These are phyloP conservation scores for Lipomyces japonicus DNA, from an alignment of 805 yeast species.

Conservation along the genomic window DNA sequence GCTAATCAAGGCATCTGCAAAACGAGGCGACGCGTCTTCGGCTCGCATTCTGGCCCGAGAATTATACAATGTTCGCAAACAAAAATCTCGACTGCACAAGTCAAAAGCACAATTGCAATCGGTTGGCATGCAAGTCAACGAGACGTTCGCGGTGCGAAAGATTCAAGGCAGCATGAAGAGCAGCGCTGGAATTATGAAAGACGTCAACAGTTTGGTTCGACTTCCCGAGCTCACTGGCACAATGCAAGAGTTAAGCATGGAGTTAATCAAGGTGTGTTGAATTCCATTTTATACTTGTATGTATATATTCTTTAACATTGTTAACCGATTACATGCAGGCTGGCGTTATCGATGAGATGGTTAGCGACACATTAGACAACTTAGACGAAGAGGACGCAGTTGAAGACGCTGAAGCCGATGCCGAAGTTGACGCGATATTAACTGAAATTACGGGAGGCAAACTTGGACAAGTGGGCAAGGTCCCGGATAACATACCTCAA, in stretches of 20 bases:
- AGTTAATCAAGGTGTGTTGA: conserved; percentile 57
- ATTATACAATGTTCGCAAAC: conserved; percentile 66
- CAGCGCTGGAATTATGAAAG: conserved; percentile 80
- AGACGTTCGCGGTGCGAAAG: conserved; percentile 81
- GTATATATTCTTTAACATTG: not conserved
- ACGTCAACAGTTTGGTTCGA: conserved; percentile 72
- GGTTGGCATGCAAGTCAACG: conserved; percentile 83
- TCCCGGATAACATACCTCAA: conserved; percentile 35
- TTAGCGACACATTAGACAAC: conserved; percentile 78
- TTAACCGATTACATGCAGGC: conserved; percentile 31
- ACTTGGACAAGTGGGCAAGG: conserved; percentile 40
- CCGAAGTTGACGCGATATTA: conserved; percentile 61
- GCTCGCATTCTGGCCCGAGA: conserved; percentile 82
- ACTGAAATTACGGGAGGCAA: conserved; percentile 45
- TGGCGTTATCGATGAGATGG: conserved; percentile 85
- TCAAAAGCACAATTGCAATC: conserved; percentile 85
- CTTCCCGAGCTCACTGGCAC: conserved; percentile 77
- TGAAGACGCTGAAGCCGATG: conserved; percentile 63
- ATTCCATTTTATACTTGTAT: conserved; percentile 24
- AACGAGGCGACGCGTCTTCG: conserved; percentile 67
- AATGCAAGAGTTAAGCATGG: conserved; percentile 82
- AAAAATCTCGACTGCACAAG: conserved; percentile 65
- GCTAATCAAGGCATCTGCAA: conserved; percentile 69
- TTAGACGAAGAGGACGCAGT: conserved; percentile 56
- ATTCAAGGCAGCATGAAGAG: conserved; percentile 75